phyloP scores from a whole-genome alignment of 2,329 filamentous ascomycete species.

The Daldinia sp. region DNA sequence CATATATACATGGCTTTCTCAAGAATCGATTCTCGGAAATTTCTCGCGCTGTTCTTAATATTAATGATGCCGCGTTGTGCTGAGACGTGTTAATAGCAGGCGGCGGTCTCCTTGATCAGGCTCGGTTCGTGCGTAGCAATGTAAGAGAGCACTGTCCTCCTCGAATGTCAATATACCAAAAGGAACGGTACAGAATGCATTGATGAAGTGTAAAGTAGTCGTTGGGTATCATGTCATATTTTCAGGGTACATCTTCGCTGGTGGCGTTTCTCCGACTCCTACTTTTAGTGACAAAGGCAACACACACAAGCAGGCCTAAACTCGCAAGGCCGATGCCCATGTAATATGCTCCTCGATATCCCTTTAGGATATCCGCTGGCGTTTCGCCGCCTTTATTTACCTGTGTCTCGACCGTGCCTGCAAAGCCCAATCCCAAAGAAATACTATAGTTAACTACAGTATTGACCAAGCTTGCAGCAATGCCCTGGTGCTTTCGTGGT shows the following conservation, averaged over 20 bases:
- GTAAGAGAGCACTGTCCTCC: neutral
- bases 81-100: neutral
- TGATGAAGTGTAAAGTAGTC: neutral
- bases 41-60: neutral
- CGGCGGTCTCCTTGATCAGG: neutral
- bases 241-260: neutral
- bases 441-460: conserved; percentile 67
- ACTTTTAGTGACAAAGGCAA: conserved; percentile 37
- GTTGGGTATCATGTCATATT: neutral
- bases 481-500: conserved; percentile 45
- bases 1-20: neutral
- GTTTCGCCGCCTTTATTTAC: conserved; percentile 35
- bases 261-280: neutral
- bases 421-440: conserved; percentile 62
- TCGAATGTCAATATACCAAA: neutral
- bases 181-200: neutral
- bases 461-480: conserved; percentile 56
- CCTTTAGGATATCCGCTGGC: conserved; percentile 34
- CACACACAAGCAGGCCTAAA: conserved; percentile 36
- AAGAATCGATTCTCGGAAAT: neutral
- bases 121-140: neutral
- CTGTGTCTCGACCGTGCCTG: conserved; percentile 52
- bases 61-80: neutral
- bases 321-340: conserved; percentile 39
- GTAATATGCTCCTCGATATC: conserved; percentile 42